Evolutionary conservation across 163 green algal species (phyloP), one percentile per base, ranked within the genome.

Genomic region (Chlorella variabilis): DNA sequence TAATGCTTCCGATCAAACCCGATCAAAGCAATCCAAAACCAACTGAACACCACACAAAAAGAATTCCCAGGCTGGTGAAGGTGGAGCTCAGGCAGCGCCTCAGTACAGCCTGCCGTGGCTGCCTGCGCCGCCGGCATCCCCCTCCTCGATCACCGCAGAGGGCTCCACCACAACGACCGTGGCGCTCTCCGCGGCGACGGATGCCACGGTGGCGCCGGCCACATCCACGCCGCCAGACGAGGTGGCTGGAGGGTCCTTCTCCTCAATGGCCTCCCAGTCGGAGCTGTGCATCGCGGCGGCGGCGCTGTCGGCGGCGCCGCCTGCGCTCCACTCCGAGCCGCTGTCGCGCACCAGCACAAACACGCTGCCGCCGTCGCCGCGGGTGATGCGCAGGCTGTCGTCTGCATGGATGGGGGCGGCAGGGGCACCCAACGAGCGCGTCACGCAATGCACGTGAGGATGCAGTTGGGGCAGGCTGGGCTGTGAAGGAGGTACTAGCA

Each of bases 341-440:
- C 91, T 84, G 77, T 92, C 90, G 9, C 70, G 70, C 48, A 90
- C 84, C 80, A 96, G 87, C 27, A 96, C 85, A 77, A 92, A 96
- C 21, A 94, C 82, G 17, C 77, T 82, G n/a, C 92, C 92, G n/a
- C 84, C 78, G 34, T 96, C 92, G 45, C 93, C 92, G 20, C 92
- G 77, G 15, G 81, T 87, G 38, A 96, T 88, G 5, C 92, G 89
- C 68, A 94, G 78, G 61, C 17, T 49, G 41, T 81, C 75, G 21
- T 81, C 75, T 78, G 71, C 34, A 25, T 0, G 27, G n/a, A n/a
- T n/a, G n/a, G n/a, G n/a, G n/a, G n/a, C n/a, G n/a, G n/a, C n/a
- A n/a, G n/a, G n/a, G n/a, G n/a, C n/a, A n/a, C n/a, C n/a, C n/a
- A n/a, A n/a, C n/a, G n/a, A n/a, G n/a, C n/a, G n/a, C n/a, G n/a